phyloP scores from a whole-genome alignment of 1,139 yeast genomes.

The Lodderomyces theae region DNA sequence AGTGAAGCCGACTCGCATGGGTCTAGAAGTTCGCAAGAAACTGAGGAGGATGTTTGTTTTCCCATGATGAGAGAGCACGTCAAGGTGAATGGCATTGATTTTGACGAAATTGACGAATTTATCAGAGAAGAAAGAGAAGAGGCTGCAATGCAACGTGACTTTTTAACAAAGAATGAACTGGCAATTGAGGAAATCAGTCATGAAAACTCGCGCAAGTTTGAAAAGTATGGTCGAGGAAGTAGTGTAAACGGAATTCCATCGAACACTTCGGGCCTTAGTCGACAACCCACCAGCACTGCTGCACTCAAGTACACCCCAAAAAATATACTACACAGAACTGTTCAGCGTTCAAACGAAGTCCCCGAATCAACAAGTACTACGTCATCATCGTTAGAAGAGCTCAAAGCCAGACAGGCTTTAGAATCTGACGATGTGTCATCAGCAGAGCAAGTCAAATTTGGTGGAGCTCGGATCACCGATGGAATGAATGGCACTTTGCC shows the following conservation, averaged over 20 bases:
- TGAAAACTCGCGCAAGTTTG: conserved; percentile 2
- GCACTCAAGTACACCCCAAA: conserved; percentile 64
- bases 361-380: conserved; percentile 11
- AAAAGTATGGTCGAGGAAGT: not conserved
- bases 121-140: conserved; percentile 51
- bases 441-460: conserved; percentile 26
- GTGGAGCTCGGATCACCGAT: conserved; percentile 14
- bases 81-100: conserved; percentile 71
- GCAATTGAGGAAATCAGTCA: conserved; percentile 7
- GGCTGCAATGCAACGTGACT: conserved; percentile 26
- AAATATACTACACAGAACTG: conserved; percentile 24
- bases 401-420: conserved; percentile 33
- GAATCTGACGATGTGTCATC: conserved; percentile 25
- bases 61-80: conserved; percentile 80
- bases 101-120: conserved; percentile 75
- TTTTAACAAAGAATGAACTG: conserved; percentile 23
- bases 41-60: conserved; percentile 97
- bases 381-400: conserved; percentile 17
- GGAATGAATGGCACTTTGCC: conserved; percentile 41
- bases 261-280: conserved; percentile 4
- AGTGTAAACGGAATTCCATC: conserved; percentile 19
- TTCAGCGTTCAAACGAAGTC: conserved; percentile 11
- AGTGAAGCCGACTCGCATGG: conserved; percentile 71
- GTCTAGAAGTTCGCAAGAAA: conserved; percentile 73
- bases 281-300: conserved; percentile 26